A percentile compares a stretch with the other conserved stretches of the same genome.
phyloP scores from a whole-genome alignment of 2,329 filamentous ascomycete genomes.

The Dothidotthia symphoricarpi region DNA sequence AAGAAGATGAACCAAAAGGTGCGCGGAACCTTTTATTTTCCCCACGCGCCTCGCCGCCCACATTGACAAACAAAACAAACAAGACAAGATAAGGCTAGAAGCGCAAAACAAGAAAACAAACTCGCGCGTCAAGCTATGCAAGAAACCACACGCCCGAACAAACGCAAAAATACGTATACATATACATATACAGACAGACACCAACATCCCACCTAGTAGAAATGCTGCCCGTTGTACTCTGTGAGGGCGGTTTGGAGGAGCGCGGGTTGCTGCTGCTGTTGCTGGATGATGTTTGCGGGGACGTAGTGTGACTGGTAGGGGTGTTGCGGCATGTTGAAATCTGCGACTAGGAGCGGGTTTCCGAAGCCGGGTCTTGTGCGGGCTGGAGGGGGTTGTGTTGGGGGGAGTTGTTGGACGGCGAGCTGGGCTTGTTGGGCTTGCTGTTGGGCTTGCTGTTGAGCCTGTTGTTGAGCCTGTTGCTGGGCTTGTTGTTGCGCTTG shows the following conservation, averaged over 20 bases:
- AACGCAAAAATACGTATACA: no score
- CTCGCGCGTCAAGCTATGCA: no score
- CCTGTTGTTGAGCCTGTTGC: no score
- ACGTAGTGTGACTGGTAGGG: slow-evolving; percentile 81
- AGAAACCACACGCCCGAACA: no score
- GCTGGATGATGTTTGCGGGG: slow-evolving; percentile 59
- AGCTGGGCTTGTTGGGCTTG: slow-evolving; percentile 10
- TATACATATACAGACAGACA: no score
- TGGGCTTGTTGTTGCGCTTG: slow-evolving; percentile 14
- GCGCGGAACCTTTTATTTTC: no score
- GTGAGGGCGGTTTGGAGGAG: slow-evolving; percentile 18
- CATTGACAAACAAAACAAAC: no score
- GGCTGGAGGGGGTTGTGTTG: slow-evolving; percentile 10
- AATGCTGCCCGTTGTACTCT: slow-evolving; percentile 21
- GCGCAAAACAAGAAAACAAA: no score
- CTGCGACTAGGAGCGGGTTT: slow-evolving; percentile 70
- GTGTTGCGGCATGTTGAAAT: slow-evolving; percentile 75
- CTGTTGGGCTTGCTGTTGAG: slow-evolving; percentile 14
- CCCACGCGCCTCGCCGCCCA: no score
- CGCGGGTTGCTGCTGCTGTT: slow-evolving; percentile 24
- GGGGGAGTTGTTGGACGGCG: slow-evolving; percentile 4
- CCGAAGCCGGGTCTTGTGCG: slow-evolving; percentile 51
- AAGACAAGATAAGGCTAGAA: no score
- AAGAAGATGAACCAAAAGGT: no score
- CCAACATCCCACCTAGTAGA: slow-evolving; percentile 10